Evolutionary conservation across 2,329 filamentous ascomycete genomes (phyloP).

Genomic region (Neopestalotiopsis clavispora): DNA sequence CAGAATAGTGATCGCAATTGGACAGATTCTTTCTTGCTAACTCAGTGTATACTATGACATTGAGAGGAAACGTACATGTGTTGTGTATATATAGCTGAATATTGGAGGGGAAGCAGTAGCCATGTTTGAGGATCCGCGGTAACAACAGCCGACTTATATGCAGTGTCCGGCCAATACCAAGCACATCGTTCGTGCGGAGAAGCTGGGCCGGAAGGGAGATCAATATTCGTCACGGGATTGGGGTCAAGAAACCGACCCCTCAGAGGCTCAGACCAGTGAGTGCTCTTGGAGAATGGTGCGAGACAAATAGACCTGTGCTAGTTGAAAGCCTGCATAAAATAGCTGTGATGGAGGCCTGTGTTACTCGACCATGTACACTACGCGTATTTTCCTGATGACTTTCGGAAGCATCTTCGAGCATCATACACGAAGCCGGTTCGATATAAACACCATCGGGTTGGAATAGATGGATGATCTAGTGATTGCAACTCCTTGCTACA

Average conservation of each 20-base stretch:
- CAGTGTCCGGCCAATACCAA: not conserved
- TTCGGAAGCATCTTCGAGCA: too few species aligned
- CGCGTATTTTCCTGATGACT: too few species aligned
- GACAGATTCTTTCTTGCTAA: not conserved
- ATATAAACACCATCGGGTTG: too few species aligned
- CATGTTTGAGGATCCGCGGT: not conserved
- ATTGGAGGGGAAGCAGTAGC: not conserved
- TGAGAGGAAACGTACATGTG: not conserved
- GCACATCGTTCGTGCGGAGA: constrained; percentile 5
- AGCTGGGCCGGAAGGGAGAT: not conserved
- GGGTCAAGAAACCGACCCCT: not conserved
- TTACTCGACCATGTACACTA: too few species aligned
- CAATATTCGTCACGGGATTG: not conserved
- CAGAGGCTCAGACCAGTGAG: not conserved
- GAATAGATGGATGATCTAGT: too few species aligned
- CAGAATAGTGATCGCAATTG: not conserved
- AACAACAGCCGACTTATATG: constrained; percentile 2
- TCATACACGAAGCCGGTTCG: too few species aligned
- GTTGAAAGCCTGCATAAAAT: not conserved
- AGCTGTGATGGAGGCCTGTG: too few species aligned
- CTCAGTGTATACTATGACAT: not conserved
- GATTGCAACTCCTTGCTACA: too few species aligned
- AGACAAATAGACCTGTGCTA: not conserved
- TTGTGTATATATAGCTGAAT: not conserved
- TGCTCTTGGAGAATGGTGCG: not conserved